phyloP scores from a whole-genome alignment of 306 rosid species.

The Fragaria vesca region DNA sequence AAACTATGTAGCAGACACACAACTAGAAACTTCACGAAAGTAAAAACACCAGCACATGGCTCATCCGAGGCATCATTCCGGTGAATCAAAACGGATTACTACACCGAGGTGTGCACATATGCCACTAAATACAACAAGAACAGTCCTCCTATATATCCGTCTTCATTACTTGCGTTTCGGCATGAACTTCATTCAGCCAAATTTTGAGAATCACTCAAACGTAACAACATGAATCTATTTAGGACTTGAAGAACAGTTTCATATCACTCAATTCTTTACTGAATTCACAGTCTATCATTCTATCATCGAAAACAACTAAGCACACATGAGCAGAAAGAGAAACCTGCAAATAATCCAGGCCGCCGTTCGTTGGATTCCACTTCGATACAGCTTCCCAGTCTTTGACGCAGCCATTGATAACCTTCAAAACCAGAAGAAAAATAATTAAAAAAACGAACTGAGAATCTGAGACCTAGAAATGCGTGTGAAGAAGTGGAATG shows the following conservation, averaged over 20 bases:
- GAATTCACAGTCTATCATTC: not conserved
- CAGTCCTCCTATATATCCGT: not conserved
- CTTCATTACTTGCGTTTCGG: not conserved
- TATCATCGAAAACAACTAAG: not conserved
- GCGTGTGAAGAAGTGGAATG: not conserved
- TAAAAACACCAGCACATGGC: not conserved
- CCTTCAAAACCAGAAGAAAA: slow-evolving; percentile 35
- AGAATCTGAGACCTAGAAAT: not conserved
- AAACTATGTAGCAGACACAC: not conserved
- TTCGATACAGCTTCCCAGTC: slow-evolving; percentile 59
- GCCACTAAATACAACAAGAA: not conserved
- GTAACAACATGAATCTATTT: not conserved
- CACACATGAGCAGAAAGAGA: not conserved
- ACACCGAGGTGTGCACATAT: not conserved
- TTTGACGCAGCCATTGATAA: slow-evolving; percentile 58
- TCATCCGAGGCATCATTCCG: not conserved
- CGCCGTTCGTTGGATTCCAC: slow-evolving; percentile 74
- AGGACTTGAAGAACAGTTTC: not conserved
- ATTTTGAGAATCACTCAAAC: not conserved
- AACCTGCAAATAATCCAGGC: slow-evolving; percentile 85
- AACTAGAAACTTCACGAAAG: not conserved
- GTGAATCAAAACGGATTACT: not conserved
- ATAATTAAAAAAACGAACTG: not conserved
- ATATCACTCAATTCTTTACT: not conserved
- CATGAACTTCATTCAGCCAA: not conserved